Conservation (phyloP, 805 yeast genomes). For the Candida montana region DNA sequence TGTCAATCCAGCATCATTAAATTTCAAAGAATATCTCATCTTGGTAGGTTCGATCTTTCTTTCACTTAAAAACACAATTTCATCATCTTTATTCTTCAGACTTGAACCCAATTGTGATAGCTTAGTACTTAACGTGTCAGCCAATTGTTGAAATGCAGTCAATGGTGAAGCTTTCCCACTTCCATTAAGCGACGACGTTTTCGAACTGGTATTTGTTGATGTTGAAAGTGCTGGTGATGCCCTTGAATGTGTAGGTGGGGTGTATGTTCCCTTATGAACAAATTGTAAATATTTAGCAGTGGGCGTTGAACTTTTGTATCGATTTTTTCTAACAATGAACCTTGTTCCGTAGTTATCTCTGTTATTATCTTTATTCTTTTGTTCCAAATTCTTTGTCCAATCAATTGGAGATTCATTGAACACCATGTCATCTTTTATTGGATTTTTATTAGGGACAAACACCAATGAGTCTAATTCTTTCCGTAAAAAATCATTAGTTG, state of each 20-base stretch:
- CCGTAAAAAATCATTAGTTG: constrained; percentile 2
- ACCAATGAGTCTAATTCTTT: constrained; percentile 10
- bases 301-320: constrained; percentile 14
- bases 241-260: constrained; percentile 25
- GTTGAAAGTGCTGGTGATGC: constrained; percentile 22
- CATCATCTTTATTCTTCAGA: constrained; percentile 8
- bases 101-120: neutral
- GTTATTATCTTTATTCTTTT: neutral
- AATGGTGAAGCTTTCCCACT: constrained; percentile 5
- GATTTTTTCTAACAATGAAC: constrained; percentile 23
- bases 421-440: constrained; percentile 12
- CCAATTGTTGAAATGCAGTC: neutral
- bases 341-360: constrained; percentile 33
- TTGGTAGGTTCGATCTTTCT: constrained; percentile 20
- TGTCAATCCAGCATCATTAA: constrained; percentile 25
- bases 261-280: constrained; percentile 31
- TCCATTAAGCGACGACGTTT: constrained; percentile 1
- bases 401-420: constrained; percentile 20
- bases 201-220: constrained; percentile 5
- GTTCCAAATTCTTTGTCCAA: constrained; percentile 12
- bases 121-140: neutral
- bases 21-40: constrained; percentile 16
- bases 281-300: constrained; percentile 27
- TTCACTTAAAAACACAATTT: constrained; percentile 19
- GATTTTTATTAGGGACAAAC: constrained; percentile 12